Evolutionary conservation across 257 asterid species (phyloP).

Genomic region (Catharanthus roseus): DNA sequence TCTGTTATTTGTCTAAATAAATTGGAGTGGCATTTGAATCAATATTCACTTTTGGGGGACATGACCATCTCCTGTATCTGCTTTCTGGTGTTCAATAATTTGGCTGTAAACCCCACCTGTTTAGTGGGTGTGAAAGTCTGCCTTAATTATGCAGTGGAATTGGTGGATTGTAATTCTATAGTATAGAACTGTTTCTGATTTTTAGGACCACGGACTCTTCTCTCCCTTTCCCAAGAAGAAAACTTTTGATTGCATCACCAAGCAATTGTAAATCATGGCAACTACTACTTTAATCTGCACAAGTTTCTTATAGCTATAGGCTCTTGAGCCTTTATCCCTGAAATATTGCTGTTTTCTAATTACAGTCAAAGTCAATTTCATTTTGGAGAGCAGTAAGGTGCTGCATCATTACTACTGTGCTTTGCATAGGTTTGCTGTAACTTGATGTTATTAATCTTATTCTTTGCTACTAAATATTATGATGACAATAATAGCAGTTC

Average conservation of each 20-base stretch:
- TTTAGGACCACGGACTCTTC: not conserved
- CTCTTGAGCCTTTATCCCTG: not conserved
- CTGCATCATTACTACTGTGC: conserved; percentile 46
- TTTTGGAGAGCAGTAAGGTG: conserved; percentile 62
- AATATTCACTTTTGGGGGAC: not conserved
- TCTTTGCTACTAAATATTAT: not conserved
- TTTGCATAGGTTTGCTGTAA: conserved; percentile 65
- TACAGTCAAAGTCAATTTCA: conserved; percentile 81
- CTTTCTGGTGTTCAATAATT: not conserved
- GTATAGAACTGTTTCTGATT: not conserved
- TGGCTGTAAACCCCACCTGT: not conserved
- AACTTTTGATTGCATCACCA: not conserved
- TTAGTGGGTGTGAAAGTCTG: not conserved
- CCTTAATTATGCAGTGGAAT: not conserved
- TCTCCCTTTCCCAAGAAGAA: not conserved
- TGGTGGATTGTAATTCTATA: not conserved
- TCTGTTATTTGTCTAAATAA: not conserved
- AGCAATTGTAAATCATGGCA: conserved; percentile 8
- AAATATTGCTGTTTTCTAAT: conserved; percentile 11
- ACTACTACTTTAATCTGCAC: conserved; percentile 3
- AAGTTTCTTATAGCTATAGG: not conserved
- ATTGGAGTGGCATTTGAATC: not conserved
- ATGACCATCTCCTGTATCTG: not conserved
- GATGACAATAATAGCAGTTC: conserved; percentile 6
- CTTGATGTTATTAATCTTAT: not conserved